Evolutionary conservation across 768 basidiomycete genomes (phyloP).

Genomic region (Pulveroboletus sp.): DNA sequence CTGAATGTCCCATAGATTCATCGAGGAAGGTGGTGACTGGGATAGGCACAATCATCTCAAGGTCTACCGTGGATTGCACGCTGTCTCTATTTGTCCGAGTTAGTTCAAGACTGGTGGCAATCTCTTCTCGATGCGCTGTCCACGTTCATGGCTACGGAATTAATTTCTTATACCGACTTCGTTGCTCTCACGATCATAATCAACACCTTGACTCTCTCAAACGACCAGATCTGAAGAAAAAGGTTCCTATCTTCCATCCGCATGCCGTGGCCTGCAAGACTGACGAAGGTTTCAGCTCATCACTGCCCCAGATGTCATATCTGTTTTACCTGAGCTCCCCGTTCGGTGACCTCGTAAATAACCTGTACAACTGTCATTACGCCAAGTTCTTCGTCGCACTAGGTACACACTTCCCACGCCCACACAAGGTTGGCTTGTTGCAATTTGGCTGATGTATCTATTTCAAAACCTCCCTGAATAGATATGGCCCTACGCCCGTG

Average conservation of each 20-base stretch:
- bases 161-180: constrained; percentile 86
- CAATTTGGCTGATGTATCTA: constrained; percentile 8
- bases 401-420: constrained; percentile 41
- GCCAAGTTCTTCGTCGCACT: constrained; percentile 90
- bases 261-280: neutral
- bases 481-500: neutral
- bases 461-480: neutral
- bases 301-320: constrained; percentile 79
- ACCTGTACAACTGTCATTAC: constrained; percentile 90
- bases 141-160: constrained; percentile 91
- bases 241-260: constrained; percentile 42
- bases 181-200: constrained; percentile 80
- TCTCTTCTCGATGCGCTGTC: constrained; percentile 87
- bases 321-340: constrained; percentile 79
- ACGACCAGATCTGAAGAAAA: constrained; percentile 87
- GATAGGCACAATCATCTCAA: constrained; percentile 95
- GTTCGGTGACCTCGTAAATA: constrained; percentile 75
- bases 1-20: constrained; percentile 54
- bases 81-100: constrained; percentile 83
- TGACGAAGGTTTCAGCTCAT: constrained; percentile 56
- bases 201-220: constrained; percentile 71
- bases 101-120: constrained; percentile 84
- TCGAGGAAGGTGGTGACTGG: constrained; percentile 98
- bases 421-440: neutral
- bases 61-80: constrained; percentile 87